Percentiles rank a stretch among this genome's conserved stretches.
phyloP scores from a whole-genome alignment of 78 protist genomes.

The Speleostelium caveatum region DNA sequence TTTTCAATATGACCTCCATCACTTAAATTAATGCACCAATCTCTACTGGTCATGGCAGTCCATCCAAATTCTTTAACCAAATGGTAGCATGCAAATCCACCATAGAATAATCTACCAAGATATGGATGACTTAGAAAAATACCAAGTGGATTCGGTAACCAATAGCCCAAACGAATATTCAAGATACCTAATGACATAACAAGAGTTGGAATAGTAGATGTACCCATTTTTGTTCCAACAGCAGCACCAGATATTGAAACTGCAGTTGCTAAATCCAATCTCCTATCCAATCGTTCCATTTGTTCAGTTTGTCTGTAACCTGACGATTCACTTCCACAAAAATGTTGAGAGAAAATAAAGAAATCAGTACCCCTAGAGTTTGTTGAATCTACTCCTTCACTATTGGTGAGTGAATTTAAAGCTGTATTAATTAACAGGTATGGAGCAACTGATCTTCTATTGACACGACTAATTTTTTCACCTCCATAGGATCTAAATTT shows the following conservation, averaged over 20 bases:
- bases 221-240: conserved; percentile 80
- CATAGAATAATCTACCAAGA: conserved; percentile 63
- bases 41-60: conserved; percentile 68
- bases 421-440: conserved; percentile 61
- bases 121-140: conserved; percentile 61
- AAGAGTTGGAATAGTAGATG: conserved; percentile 68
- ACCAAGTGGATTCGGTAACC: conserved; percentile 78
- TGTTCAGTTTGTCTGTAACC: conserved; percentile 75
- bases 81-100: conserved; percentile 81
- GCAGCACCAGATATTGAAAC: conserved; percentile 75
- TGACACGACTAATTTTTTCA: conserved; percentile 48
- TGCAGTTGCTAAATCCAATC: conserved; percentile 67
- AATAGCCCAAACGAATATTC: conserved; percentile 67
- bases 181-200: conserved; percentile 64
- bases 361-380: conserved; percentile 63
- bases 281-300: conserved; percentile 66
- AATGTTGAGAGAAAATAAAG: conserved; percentile 67
- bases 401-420: conserved; percentile 31
- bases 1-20: conserved; percentile 78
- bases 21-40: conserved; percentile 62
- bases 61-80: conserved; percentile 79
- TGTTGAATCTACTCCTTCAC: conserved; percentile 27
- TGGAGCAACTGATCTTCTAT: conserved; percentile 63
- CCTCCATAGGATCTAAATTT: conserved; percentile 71
- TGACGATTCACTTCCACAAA: conserved; percentile 40